phyloP scores from a whole-genome alignment of 345 rosid genomes.

The Acer yangbiense region DNA sequence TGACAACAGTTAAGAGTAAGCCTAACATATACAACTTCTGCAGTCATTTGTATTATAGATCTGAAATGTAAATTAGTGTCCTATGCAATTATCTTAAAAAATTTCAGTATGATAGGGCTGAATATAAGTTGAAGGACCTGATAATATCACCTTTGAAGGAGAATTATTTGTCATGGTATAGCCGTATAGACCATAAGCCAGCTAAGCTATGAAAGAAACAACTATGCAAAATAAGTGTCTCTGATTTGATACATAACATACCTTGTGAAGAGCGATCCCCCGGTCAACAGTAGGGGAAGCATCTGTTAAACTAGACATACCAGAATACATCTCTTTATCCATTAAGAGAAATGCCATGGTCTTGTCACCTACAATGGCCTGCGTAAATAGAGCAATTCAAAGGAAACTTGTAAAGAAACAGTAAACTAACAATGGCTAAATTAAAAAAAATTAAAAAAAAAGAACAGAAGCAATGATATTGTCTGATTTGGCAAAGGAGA shows the following conservation, averaged over 20 bases:
- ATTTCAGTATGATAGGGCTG: neutral
- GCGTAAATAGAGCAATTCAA: conserved; percentile 25
- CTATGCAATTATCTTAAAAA: neutral
- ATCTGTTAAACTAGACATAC: conserved; percentile 67
- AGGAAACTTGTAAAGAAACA: conserved; percentile 15
- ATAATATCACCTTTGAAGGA: neutral
- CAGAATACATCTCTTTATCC: conserved; percentile 77
- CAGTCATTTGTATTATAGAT: neutral
- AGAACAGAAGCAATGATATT: neutral
- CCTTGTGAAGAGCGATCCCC: conserved; percentile 83
- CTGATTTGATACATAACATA: conserved; percentile 20
- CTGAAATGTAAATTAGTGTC: neutral
- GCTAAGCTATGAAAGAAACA: neutral
- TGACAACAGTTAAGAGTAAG: conserved; percentile 9
- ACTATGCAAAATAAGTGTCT: neutral
- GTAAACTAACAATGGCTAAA: neutral
- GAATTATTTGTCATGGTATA: conserved; percentile 5
- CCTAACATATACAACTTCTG: conserved; percentile 2
- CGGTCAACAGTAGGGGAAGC: conserved; percentile 58
- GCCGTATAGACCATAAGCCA: neutral
- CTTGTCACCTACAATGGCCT: conserved; percentile 86
- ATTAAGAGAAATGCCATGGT: conserved; percentile 68
- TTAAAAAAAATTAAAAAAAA: neutral
- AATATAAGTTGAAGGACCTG: neutral
- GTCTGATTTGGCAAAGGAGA: neutral